phyloP scores from a whole-genome alignment of 1,139 yeast species.

The Hemisphaericaspora xylofermentans region DNA sequence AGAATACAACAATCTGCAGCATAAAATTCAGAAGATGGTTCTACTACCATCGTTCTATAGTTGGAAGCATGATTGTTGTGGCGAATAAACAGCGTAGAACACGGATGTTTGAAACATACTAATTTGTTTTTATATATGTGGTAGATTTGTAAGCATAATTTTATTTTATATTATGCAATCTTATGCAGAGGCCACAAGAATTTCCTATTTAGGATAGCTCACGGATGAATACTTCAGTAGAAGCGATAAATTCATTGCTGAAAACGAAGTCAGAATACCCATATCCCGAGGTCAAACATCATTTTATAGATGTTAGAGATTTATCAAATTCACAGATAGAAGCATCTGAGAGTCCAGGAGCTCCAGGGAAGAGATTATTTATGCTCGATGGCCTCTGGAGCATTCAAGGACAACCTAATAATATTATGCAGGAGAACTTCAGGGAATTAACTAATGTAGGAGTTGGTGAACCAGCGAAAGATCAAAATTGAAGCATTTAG shows the following conservation, averaged over 20 bases:
- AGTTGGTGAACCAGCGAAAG: conserved; percentile 25
- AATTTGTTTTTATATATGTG: conserved; percentile 34
- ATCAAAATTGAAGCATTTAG: conserved; percentile 21
- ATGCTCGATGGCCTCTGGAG: conserved; percentile 14
- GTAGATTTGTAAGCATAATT: conserved; percentile 35
- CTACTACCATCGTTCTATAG: no score
- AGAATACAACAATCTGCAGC: no score
- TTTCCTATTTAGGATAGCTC: conserved; percentile 28
- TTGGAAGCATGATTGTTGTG: no score
- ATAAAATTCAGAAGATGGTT: no score
- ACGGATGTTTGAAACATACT: no score
- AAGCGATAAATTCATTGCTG: conserved; percentile 28
- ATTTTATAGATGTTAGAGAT: conserved; percentile 51
- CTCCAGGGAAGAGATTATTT: conserved; percentile 16
- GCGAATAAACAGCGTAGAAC: no score
- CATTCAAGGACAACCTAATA: conserved; percentile 24
- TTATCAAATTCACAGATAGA: conserved; percentile 48
- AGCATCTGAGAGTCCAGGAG: conserved; percentile 29
- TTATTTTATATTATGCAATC: conserved; percentile 46
- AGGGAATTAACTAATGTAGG: conserved; percentile 32
- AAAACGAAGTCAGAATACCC: conserved; percentile 14
- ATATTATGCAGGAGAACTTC: conserved; percentile 19
- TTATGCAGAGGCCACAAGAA: conserved; percentile 48
- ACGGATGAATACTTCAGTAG: conserved; percentile 33
- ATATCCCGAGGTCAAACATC: conserved; percentile 20